Evolutionary conservation across 306 rosid genomes (phyloP).

Genomic region (Dalbergia cochinchinensis): DNA sequence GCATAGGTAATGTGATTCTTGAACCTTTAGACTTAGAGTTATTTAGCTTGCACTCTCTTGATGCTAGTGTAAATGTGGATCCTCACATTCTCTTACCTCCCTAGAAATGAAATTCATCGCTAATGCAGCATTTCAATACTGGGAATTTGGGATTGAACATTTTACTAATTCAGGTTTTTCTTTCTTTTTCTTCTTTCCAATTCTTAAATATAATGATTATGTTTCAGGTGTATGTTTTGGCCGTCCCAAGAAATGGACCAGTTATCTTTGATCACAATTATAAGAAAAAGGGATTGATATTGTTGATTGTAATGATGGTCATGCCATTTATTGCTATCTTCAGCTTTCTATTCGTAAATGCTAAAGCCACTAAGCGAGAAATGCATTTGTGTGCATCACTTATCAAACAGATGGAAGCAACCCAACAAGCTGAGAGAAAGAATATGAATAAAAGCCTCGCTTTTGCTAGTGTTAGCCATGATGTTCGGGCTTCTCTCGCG

Average conservation of each 20-base stretch:
- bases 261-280: conserved; percentile 38
- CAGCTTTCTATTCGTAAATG: conserved; percentile 42
- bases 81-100: no score
- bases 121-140: not conserved
- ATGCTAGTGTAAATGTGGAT: no score
- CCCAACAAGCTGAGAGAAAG: conserved; percentile 79
- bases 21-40: no score
- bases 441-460: conserved; percentile 78
- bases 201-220: not conserved
- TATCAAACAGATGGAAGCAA: conserved; percentile 76
- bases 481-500: conserved; percentile 74
- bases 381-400: conserved; percentile 68
- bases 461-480: conserved; percentile 78
- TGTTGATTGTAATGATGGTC: conserved; percentile 48
- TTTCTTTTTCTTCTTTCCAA: not conserved
- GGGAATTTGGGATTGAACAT: conserved; percentile 18
- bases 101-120: not conserved
- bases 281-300: conserved; percentile 46
- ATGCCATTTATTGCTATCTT: conserved; percentile 43
- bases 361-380: conserved; percentile 56
- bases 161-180: not conserved
- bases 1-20: no score
- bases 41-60: no score
- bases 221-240: conserved; percentile 68
- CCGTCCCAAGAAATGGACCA: conserved; percentile 47